These are phyloP conservation scores for Leptodontidium sp. DNA, from an alignment of 2,329 filamentous ascomycete species.

Conservation along the genomic window DNA sequence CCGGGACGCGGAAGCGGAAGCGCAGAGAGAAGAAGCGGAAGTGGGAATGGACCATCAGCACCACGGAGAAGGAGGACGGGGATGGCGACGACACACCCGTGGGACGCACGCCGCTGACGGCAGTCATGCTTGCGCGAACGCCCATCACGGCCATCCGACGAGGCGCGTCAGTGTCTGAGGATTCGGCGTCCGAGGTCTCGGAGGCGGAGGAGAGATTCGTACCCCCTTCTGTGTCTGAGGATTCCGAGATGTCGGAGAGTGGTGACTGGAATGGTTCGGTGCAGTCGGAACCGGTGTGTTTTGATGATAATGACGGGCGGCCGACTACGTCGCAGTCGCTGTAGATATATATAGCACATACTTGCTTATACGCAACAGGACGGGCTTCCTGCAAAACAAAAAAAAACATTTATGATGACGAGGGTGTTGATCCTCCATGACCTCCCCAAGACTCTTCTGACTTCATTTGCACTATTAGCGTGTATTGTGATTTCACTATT, in stretches of 20 bases:
- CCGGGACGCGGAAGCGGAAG: constrained; percentile 57
- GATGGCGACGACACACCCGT: constrained; percentile 45
- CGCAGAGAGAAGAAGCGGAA: constrained; percentile 66
- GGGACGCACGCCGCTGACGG: constrained; percentile 38
- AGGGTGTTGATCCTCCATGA: constrained; percentile 14
- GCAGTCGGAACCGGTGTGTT: constrained; percentile 16
- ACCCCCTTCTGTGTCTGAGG: constrained; percentile 22
- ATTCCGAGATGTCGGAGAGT: constrained; percentile 35
- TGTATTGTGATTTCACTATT: background rate
- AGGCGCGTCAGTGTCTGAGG: constrained; percentile 34
- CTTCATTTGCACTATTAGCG: background rate
- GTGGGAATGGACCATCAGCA: constrained; percentile 70
- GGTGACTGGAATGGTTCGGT: constrained; percentile 30
- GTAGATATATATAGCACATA: constrained; percentile 18
- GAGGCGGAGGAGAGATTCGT: constrained; percentile 33
- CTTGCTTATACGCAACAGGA: constrained; percentile 24
- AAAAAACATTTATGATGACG: background rate
- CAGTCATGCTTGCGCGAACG: constrained; percentile 33
- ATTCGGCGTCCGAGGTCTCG: constrained; percentile 31
- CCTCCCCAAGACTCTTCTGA: background rate
- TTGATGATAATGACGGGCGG: constrained; percentile 17
- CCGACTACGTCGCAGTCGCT: constrained; percentile 26
- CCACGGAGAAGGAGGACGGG: constrained; percentile 50
- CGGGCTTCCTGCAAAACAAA: constrained; percentile 28
- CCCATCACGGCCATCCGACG: constrained; percentile 39